Percentiles rank a stretch among this genome's conserved stretches.
Evolutionary conservation across 2,329 filamentous ascomycete species (phyloP).

Genomic region (Alternaria arbusti): DNA sequence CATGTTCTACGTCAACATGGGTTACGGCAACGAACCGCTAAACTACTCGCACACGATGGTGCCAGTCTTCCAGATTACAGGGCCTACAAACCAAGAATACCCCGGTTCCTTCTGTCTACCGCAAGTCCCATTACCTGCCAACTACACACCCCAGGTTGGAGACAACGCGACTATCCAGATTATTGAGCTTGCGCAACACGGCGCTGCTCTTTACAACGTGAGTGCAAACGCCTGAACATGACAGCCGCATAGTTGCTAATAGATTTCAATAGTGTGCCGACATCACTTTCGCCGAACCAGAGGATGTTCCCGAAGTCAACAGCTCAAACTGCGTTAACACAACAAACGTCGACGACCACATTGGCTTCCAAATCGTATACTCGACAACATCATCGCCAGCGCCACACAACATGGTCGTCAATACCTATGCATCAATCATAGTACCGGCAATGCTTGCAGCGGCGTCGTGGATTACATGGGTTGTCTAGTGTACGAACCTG

Average conservation of each 20-base stretch:
- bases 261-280: constrained; percentile 77
- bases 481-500: constrained; percentile 1
- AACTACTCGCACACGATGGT: constrained; percentile 91
- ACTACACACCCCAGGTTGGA: constrained; percentile 74
- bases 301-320: constrained; percentile 78
- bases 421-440: constrained; percentile 34
- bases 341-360: constrained; percentile 52
- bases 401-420: constrained; percentile 29
- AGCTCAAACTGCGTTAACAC: constrained; percentile 89
- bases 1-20: constrained; percentile 89
- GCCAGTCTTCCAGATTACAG: constrained; percentile 79
- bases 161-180: constrained; percentile 91
- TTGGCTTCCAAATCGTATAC: constrained; percentile 80
- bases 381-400: constrained; percentile 54
- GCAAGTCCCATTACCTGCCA: constrained; percentile 81
- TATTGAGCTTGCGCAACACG: constrained; percentile 82
- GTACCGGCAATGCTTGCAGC: constrained; percentile 36
- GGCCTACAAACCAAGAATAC: constrained; percentile 83
- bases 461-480: constrained; percentile 38
- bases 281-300: constrained; percentile 84
- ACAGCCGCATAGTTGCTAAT: constrained; percentile 4
- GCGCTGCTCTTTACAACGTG: constrained; percentile 82
- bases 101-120: constrained; percentile 88
- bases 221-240: constrained; percentile 35
- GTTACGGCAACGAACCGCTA: constrained; percentile 76